Evolutionary conservation across 176 grass and related monocot species (phyloP), one percentile per base, ranked within the genome.

Genomic region (Miscanthus lutarioriparius): DNA sequence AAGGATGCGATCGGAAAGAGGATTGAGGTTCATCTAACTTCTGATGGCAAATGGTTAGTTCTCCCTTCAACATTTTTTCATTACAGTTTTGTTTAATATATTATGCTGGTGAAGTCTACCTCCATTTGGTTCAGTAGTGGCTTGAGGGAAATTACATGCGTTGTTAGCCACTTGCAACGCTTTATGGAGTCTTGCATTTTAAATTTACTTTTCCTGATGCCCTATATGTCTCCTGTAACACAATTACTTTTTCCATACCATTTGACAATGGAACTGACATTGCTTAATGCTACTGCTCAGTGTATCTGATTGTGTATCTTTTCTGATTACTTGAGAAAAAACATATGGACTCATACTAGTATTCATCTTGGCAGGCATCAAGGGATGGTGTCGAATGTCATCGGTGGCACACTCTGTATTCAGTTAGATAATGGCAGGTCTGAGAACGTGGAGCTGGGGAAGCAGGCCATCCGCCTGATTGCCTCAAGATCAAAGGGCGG

Each of bases 1-100:
- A 95, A 87, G 85, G 89, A 93, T 87, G 95, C 95, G 8, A 92
- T 97, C 13, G 95, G 95, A 56, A 97, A 97, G 85, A 88, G 88
- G 83, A 89, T 97, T 71, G 95, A 97, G 74, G 75, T 97, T 39
- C 78, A 86, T 66, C 72, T 87, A 88, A 83, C 78, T 78, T 91
- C 83, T 63, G 90, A 87, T 75, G 72, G 51, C 78, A 92, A 89
- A 75, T 97, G 95, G 95, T 94, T 59, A 89, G 86, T 77, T 73
- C 70, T 61, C 33, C 30, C 30, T 61, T 71, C 70, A 51, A 37
- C 16, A 20, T 38, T 45, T 17, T 86, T 47, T 61, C 30, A 2
- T 23, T 59, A 45, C 32, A 23, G 7, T 28, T 78, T 20, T 82
- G 44, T 73, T 75, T 58, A 4, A 69, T 45, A 44, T 23, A 27